These are phyloP conservation scores for Candida glucosophila DNA, from an alignment of 1,139 yeast genomes.

Conservation along the genomic window DNA sequence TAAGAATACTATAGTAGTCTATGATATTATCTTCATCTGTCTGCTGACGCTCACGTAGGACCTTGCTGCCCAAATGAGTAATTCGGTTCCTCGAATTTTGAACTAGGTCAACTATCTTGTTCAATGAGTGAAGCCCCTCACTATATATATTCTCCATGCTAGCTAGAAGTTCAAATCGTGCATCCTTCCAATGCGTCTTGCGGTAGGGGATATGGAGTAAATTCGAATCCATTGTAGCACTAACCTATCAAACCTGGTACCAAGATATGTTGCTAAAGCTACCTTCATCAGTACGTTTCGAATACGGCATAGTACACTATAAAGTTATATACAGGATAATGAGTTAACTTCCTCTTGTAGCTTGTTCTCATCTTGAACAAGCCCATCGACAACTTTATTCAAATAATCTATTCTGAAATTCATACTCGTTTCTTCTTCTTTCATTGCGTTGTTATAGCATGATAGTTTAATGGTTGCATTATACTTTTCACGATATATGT, in stretches of 20 bases:
- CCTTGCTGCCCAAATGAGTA: slow-evolving; percentile 14
- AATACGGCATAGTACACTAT: no score
- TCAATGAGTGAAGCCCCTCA: slow-evolving; percentile 55
- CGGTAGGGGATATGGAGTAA: slow-evolving; percentile 46
- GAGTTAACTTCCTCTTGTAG: slow-evolving; percentile 19
- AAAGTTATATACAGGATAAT: not conserved
- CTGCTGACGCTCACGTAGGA: no score
- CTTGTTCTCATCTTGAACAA: slow-evolving; percentile 28
- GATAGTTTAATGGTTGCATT: slow-evolving; percentile 15
- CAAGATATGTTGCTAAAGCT: no score
- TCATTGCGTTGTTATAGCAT: slow-evolving; percentile 10
- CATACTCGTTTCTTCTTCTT: slow-evolving; percentile 23
- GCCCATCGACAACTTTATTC: slow-evolving; percentile 29
- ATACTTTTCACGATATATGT: slow-evolving; percentile 14
- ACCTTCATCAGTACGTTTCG: no score
- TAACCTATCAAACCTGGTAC: no score
- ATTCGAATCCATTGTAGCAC: slow-evolving; percentile 30
- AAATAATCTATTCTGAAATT: slow-evolving; percentile 18
- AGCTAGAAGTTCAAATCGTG: slow-evolving; percentile 37
- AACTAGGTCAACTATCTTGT: slow-evolving; percentile 40
- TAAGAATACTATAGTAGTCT: no score
- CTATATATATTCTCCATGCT: slow-evolving; percentile 54
- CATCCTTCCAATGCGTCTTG: slow-evolving; percentile 37
- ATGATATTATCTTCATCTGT: no score
- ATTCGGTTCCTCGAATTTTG: slow-evolving; percentile 16